These are phyloP conservation scores for Penicillium sp. DNA, from an alignment of 2,329 filamentous ascomycete genomes.

Conservation along the genomic window DNA sequence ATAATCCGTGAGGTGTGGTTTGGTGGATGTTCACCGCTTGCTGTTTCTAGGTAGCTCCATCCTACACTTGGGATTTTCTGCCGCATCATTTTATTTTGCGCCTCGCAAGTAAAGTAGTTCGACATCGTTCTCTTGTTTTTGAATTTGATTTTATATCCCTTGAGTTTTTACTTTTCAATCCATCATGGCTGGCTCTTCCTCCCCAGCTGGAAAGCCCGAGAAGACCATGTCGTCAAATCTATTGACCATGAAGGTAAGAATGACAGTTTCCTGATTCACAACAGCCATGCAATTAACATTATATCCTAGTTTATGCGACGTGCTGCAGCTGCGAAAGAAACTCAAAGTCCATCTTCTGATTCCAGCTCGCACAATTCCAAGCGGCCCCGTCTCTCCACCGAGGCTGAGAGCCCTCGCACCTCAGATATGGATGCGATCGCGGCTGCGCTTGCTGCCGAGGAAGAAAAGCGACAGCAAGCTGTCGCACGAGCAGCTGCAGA, in stretches of 20 bases:
- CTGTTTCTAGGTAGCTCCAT: slow-evolving; percentile 5
- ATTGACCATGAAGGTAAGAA: slow-evolving; percentile 75
- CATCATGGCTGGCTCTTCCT: slow-evolving; percentile 37
- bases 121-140: neutral
- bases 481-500: slow-evolving; percentile 42
- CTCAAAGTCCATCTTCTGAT: slow-evolving; percentile 36
- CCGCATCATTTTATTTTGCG: slow-evolving; percentile 13
- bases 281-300: neutral
- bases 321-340: slow-evolving; percentile 61
- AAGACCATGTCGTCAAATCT: slow-evolving; percentile 83
- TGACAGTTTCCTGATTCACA: neutral
- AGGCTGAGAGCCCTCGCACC: slow-evolving; percentile 19
- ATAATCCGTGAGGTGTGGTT: slow-evolving; percentile 35
- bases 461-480: slow-evolving; percentile 41
- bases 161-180: neutral
- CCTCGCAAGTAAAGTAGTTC: neutral
- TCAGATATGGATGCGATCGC: slow-evolving; percentile 42
- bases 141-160: neutral
- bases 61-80: slow-evolving; percentile 20
- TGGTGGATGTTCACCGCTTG: slow-evolving; percentile 23
- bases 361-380: slow-evolving; percentile 33
- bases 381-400: slow-evolving; percentile 34
- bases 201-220: slow-evolving; percentile 56
- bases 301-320: slow-evolving; percentile 78
- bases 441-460: slow-evolving; percentile 42